phyloP scores from a whole-genome alignment of 257 asterid genomes.

The Solanum habrochaites region DNA sequence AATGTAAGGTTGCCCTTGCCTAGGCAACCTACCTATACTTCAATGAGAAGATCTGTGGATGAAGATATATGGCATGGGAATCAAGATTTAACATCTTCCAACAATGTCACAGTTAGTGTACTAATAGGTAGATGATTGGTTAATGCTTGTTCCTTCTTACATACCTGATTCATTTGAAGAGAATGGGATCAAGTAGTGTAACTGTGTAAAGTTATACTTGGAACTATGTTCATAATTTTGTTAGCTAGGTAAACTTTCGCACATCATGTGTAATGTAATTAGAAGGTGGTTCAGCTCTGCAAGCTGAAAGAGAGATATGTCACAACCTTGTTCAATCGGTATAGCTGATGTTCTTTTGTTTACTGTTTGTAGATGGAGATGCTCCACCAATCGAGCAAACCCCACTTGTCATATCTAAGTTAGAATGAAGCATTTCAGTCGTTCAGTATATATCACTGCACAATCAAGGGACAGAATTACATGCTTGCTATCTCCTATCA shows the following conservation, averaged over 20 bases:
- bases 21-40: slow-evolving; percentile 51
- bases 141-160: background rate
- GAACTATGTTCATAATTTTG: background rate
- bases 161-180: background rate
- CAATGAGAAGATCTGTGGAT: slow-evolving; percentile 36
- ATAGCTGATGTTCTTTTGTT: background rate
- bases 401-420: background rate
- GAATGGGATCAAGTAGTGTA: background rate
- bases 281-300: background rate
- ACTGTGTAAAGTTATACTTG: background rate
- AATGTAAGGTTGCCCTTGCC: slow-evolving; percentile 40
- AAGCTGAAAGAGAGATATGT: background rate
- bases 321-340: background rate
- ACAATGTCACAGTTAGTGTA: slow-evolving; percentile 51
- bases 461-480: background rate
- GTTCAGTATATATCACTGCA: background rate
- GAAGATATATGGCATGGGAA: slow-evolving; percentile 29
- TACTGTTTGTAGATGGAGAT: background rate
- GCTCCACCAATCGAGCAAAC: background rate
- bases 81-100: slow-evolving; percentile 38
- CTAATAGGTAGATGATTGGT: slow-evolving; percentile 50
- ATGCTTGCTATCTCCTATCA: background rate
- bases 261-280: background rate
- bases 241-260: background rate
- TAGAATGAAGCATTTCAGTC: background rate